These are phyloP conservation scores for Acer negundo DNA, from an alignment of 345 rosid genomes.

Conservation along the genomic window DNA sequence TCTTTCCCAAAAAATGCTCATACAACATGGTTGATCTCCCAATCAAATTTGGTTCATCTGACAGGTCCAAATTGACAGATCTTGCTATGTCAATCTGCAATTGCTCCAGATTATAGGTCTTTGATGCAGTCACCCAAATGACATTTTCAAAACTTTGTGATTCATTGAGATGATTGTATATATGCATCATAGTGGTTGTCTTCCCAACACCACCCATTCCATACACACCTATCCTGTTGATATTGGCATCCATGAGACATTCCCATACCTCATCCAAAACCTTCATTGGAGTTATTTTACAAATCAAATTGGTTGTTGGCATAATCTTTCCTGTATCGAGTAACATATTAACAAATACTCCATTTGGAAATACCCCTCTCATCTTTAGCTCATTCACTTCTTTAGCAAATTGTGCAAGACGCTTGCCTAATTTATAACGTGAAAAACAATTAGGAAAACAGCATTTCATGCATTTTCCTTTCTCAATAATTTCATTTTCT, in stretches of 20 bases:
- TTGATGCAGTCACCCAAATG: constrained; percentile 33
- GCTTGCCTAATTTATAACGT: constrained; percentile 9
- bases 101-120: not conserved
- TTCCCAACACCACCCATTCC: constrained; percentile 27
- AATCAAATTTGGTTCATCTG: not conserved
- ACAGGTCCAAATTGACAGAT: constrained; percentile 5
- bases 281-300: not conserved
- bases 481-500: not conserved
- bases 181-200: constrained; percentile 22
- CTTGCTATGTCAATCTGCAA: constrained; percentile 20
- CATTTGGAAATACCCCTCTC: constrained; percentile 16
- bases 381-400: constrained; percentile 11
- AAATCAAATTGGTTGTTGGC: not conserved
- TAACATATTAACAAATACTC: not conserved
- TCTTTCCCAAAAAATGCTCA: constrained; percentile 9
- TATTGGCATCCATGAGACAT: not conserved
- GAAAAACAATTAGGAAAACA: constrained; percentile 9
- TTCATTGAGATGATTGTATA: constrained; percentile 15
- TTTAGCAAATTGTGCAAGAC: constrained; percentile 3
- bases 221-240: constrained; percentile 12
- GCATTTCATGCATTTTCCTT: constrained; percentile 9
- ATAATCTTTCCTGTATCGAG: not conserved
- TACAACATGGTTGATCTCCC: not conserved
- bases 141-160: constrained; percentile 12
- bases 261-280: constrained; percentile 7